Evolutionary conservation across 148 eudicot genomes (phyloP), one percentile per base, ranked within the genome.

Genomic region (Limonium bicolor): DNA sequence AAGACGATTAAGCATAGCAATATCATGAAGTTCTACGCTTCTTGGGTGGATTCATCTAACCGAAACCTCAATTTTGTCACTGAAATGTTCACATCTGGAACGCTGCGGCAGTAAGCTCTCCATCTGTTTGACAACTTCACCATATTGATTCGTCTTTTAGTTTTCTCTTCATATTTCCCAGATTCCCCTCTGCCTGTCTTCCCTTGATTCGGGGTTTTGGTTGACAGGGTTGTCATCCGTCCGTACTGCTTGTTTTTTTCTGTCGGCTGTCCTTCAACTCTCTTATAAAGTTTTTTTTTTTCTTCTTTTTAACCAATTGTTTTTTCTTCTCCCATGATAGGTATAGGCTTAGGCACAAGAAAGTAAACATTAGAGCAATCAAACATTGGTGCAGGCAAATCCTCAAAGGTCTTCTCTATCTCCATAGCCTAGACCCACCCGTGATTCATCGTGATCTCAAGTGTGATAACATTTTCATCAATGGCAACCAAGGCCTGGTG

Each of bases 81-180:
- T 24, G 69, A 65, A 50, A 65, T 65, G 69, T 65, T 59, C 46
- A 59, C 69, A 11, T 65, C 69, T 48, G 69, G 69, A 28, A 65
- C 69, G 23, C 56, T 65, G 16, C 53, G 69, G 54, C 69, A 65
- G 69, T 65, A 59, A 47, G 69, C 35, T 28, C 23, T 32, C 11
- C 27, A 43, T 20, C 48, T 24, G 48, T 43, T 43, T 14, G 48
- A 23, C 27, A 26, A 25, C 16, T 25, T 43, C 30, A 28, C 31
- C 27, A 2, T 1, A 25, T 25, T 14, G 45, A 1, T 41, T 41
- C 26, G 21, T 3, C 4, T 19, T 12, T 24, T 24, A 19, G 21
- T 3, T 41, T n/a, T n/a, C n/a, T n/a, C n/a, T n/a, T n/a, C n/a
- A n/a, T n/a, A n/a, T n/a, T n/a, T n/a, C n/a, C n/a, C n/a, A n/a